Evolutionary conservation across 2,329 filamentous ascomycete genomes (phyloP).

Genomic region (Diaporthe destruens): DNA sequence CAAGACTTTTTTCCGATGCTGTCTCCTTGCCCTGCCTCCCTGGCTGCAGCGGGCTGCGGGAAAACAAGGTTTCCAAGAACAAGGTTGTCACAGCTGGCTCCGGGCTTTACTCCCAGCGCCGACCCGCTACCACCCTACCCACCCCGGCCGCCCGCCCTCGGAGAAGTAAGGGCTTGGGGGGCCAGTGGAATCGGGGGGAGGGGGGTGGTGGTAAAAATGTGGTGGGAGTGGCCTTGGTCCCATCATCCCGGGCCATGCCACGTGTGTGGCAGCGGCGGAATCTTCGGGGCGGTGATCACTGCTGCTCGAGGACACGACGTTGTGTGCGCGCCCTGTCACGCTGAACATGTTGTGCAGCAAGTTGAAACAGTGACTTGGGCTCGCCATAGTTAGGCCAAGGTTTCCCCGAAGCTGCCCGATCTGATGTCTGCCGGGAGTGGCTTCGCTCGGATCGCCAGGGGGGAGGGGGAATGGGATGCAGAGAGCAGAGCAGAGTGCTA

Average conservation of each 20-base stretch:
- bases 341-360: conserved; percentile 25
- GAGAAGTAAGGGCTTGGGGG: neutral
- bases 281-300: conserved; percentile 30
- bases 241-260: conserved; percentile 33
- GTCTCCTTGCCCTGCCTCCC: conserved; percentile 27
- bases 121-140: conserved; percentile 21
- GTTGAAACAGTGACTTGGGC: conserved; percentile 27
- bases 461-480: neutral
- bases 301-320: conserved; percentile 29
- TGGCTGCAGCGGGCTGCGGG: conserved; percentile 25
- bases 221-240: conserved; percentile 27
- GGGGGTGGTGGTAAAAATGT: neutral
- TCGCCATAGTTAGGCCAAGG: conserved; percentile 19
- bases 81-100: conserved; percentile 32
- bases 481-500: neutral
- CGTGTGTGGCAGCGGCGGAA: conserved; percentile 34
- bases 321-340: conserved; percentile 9
- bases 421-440: conserved; percentile 25
- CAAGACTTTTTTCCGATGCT: conserved; percentile 26
- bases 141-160: conserved; percentile 22
- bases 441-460: conserved; percentile 25
- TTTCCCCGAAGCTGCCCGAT: conserved; percentile 32
- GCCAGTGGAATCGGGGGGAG: neutral
- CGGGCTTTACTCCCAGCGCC: conserved; percentile 19
- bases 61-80: conserved; percentile 35